phyloP scores from a whole-genome alignment of 2,329 filamentous ascomycete genomes.

The Ophiostoma perfectum region DNA sequence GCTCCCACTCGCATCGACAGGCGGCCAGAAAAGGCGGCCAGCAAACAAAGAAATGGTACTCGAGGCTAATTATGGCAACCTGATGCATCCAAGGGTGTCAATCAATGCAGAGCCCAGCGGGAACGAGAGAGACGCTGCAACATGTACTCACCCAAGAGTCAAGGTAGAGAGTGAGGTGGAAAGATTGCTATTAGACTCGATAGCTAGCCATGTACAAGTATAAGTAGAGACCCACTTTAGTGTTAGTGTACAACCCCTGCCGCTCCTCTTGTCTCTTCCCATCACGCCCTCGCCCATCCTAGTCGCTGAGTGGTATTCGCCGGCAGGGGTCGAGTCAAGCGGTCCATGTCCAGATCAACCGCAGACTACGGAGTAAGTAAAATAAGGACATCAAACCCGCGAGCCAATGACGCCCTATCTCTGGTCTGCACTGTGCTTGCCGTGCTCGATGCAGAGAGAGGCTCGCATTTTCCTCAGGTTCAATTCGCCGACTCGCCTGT shows the following conservation, averaged over 20 bases:
- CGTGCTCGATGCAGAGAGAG: no score
- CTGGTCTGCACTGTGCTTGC: not conserved
- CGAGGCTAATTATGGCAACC: not conserved
- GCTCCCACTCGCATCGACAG: not conserved
- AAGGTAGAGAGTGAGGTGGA: no score
- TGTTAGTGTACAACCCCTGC: not conserved
- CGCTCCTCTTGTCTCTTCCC: not conserved
- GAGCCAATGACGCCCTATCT: not conserved
- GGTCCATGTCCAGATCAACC: not conserved
- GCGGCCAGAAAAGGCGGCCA: not conserved
- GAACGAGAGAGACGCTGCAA: not conserved
- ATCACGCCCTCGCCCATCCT: not conserved
- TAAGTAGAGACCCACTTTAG: constrained; percentile 5
- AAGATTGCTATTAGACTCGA: no score
- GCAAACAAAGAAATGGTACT: not conserved
- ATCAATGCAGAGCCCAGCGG: not conserved
- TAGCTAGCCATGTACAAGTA: not conserved
- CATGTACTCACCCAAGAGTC: no score
- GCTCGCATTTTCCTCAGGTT: no score
- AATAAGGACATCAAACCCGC: not conserved
- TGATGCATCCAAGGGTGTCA: not conserved
- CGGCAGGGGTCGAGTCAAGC: not conserved
- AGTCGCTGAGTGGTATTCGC: not conserved
- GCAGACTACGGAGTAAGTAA: not conserved
- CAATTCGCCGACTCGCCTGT: no score